Percentiles rank a stretch among this genome's conserved stretches.
phyloP scores from a whole-genome alignment of 2,329 filamentous ascomycete species.

The Ampelomyces quisqualis region DNA sequence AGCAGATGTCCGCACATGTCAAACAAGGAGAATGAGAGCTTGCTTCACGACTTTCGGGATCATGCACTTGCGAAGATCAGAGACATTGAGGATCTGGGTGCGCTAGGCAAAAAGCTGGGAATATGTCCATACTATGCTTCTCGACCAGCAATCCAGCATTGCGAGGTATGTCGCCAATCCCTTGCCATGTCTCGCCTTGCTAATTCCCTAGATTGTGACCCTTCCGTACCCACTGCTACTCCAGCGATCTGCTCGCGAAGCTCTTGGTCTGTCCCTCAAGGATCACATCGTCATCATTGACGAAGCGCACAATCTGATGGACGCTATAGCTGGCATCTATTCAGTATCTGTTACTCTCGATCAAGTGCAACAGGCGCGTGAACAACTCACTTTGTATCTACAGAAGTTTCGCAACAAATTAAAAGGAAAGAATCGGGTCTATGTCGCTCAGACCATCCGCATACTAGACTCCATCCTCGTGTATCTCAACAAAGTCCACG shows the following conservation, averaged over 20 bases:
- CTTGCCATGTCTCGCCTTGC: neutral
- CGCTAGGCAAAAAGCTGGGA: constrained; percentile 72
- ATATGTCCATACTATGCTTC: constrained; percentile 98
- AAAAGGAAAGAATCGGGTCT: constrained; percentile 87
- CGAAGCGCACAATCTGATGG: constrained; percentile 97
- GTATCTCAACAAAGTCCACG: constrained; percentile 61
- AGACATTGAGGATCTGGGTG: constrained; percentile 88
- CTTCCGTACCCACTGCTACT: constrained; percentile 88
- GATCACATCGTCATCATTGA: constrained; percentile 93
- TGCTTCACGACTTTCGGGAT: constrained; percentile 81
- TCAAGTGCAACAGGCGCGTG: constrained; percentile 71
- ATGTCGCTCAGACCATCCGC: constrained; percentile 82
- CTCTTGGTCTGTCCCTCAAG: constrained; percentile 81
- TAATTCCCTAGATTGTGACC: constrained; percentile 67
- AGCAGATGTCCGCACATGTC: constrained; percentile 77
- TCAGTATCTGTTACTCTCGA: constrained; percentile 72
- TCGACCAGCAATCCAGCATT: constrained; percentile 73
- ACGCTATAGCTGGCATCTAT: constrained; percentile 84
- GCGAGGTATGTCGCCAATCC: constrained; percentile 59
- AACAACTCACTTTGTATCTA: constrained; percentile 78
- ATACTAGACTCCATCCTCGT: constrained; percentile 75
- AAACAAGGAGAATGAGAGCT: constrained; percentile 69
- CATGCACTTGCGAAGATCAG: constrained; percentile 78
- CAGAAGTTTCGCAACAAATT: constrained; percentile 84
- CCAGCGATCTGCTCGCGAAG: constrained; percentile 83